Conservation (phyloP, 805 yeast genomes). For the Pichia insulana region DNA sequence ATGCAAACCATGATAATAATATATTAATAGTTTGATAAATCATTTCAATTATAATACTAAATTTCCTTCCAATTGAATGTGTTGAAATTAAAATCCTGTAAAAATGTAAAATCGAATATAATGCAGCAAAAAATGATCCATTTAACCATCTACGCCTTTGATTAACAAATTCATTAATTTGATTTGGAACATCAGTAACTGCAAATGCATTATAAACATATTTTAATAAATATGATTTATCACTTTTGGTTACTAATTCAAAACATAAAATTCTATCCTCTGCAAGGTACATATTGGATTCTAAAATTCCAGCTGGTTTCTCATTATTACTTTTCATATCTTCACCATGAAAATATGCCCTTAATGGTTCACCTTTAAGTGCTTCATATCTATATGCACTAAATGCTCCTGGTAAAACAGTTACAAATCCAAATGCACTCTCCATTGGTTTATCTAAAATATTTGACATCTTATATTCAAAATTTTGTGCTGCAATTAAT, state of each 20-base stretch:
- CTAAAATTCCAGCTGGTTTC: constrained; percentile 72
- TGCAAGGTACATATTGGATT: constrained; percentile 93
- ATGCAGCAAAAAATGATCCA: constrained; percentile 92
- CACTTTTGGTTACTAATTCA: constrained; percentile 78
- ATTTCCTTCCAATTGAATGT: constrained; percentile 60
- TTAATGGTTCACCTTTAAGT: constrained; percentile 69
- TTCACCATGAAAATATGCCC: constrained; percentile 90
- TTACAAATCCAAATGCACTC: constrained; percentile 84
- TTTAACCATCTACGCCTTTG: constrained; percentile 96
- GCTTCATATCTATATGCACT: constrained; percentile 87
- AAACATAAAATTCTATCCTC: constrained; percentile 94
- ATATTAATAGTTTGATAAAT: constrained; percentile 67
- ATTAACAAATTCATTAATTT: constrained; percentile 75
- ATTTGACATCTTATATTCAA: constrained; percentile 92
- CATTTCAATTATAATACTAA: constrained; percentile 67
- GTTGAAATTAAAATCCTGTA: constrained; percentile 66
- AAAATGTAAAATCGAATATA: constrained; percentile 74
- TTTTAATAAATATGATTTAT: constrained; percentile 62
- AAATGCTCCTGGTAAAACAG: constrained; percentile 94
- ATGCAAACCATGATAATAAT: constrained; percentile 80
- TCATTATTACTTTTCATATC: constrained; percentile 50
- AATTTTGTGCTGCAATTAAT: constrained; percentile 89
- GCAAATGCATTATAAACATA: constrained; percentile 86
- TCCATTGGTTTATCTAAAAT: constrained; percentile 93
- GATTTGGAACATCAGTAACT: constrained; percentile 91